Conservation (phyloP, 768 basidiomycete species). For the Hygrocybe punicea region DNA sequence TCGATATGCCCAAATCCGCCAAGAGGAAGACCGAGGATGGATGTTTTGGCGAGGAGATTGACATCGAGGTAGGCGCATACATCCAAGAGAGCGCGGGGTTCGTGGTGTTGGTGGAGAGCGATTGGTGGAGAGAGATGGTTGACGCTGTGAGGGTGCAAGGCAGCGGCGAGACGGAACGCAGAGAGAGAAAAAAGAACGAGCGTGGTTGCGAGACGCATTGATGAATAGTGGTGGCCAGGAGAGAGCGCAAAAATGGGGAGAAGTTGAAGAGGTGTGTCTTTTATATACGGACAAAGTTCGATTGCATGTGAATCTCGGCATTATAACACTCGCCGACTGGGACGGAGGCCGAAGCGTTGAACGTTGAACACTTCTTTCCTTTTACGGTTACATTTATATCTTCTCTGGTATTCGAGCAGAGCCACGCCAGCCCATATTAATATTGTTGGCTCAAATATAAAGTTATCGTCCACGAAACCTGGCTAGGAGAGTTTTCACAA, state of each 20-base stretch:
- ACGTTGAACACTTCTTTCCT: no score
- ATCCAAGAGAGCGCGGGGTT: constrained; percentile 9
- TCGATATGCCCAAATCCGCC: constrained; percentile 5
- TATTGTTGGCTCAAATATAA: no score
- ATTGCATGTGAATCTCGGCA: no score
- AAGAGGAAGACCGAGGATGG: constrained; percentile 3
- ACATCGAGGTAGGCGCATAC: constrained; percentile 12
- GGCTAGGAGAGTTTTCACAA: no score
- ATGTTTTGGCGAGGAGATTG: background rate
- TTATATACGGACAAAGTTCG: background rate
- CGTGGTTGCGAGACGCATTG: constrained; percentile 12
- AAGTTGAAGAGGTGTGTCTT: background rate
- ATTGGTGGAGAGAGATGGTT: constrained; percentile 1
- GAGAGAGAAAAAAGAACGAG: constrained; percentile 10
- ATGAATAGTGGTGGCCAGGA: background rate
- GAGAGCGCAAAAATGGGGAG: background rate
- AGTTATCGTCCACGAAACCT: no score
- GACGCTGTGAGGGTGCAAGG: background rate
- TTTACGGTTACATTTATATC: no score
- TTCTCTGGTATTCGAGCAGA: no score
- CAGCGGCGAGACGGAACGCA: constrained; percentile 6
- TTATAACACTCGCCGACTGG: no score
- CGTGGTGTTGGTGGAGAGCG: constrained; percentile 7
- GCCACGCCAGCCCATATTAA: no score
- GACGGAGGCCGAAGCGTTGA: no score